Percentiles rank a stretch among this genome's conserved stretches.
Evolutionary conservation across 192 early-diverging fungal species (phyloP).

Genomic region (Podila epicladia): DNA sequence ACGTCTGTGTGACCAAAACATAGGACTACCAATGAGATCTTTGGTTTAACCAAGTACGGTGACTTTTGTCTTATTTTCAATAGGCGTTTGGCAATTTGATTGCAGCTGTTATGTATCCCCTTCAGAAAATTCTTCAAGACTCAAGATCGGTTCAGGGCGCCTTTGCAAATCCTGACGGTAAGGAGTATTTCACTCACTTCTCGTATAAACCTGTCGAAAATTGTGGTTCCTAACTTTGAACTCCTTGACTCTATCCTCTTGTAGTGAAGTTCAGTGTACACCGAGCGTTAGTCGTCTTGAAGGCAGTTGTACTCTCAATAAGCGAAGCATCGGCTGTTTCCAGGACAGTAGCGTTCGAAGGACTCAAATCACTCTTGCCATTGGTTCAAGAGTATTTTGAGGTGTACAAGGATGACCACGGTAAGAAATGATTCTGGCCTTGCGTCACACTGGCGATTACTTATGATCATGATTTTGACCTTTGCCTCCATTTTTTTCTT

Average conservation of each 20-base stretch:
- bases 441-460: neutral
- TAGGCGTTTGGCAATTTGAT: slow-evolving; percentile 28
- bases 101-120: slow-evolving; percentile 24
- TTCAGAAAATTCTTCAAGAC: slow-evolving; percentile 34
- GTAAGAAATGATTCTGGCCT: slow-evolving; percentile 5
- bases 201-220: too few relatives aligned
- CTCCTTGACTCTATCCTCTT: too few relatives aligned
- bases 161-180: slow-evolving; percentile 19
- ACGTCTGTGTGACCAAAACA: neutral
- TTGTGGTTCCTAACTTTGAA: neutral
- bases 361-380: slow-evolving; percentile 20
- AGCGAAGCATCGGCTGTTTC: slow-evolving; percentile 16
- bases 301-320: slow-evolving; percentile 17
- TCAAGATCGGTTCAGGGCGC: slow-evolving; percentile 9
- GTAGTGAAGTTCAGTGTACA: slow-evolving; percentile 38
- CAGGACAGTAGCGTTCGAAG: slow-evolving; percentile 29
- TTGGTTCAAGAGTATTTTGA: slow-evolving; percentile 42
- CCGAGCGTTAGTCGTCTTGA: slow-evolving; percentile 18
- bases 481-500: neutral
- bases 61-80: too few relatives aligned
- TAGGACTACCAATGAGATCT: too few relatives aligned
- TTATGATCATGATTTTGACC: neutral
- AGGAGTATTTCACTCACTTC: neutral
- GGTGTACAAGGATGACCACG: slow-evolving; percentile 38
- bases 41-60: too few relatives aligned